A percentile compares a stretch with the other conserved stretches of the same genome.
These are phyloP conservation scores for Kazachstania psychrophila DNA, from an alignment of 805 yeast genomes.

Conservation along the genomic window DNA sequence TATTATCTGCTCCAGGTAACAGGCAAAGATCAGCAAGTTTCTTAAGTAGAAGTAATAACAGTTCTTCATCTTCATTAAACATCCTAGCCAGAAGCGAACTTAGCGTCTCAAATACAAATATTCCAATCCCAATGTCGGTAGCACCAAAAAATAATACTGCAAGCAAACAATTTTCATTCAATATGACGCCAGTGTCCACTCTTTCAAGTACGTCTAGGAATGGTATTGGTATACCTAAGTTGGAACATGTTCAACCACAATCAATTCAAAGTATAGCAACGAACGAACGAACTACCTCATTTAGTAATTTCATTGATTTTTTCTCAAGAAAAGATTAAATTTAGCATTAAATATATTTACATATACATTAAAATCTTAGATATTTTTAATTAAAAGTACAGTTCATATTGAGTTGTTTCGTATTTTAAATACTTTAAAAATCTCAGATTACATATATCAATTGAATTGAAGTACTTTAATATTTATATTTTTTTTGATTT, in stretches of 20 bases:
- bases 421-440: no score
- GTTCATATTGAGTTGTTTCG: no score
- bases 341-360: not conserved
- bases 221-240: no score
- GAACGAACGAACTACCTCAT: conserved; percentile 9
- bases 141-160: conserved; percentile 13
- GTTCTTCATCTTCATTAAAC: conserved; percentile 19
- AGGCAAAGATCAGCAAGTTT: conserved; percentile 11
- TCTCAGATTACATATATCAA: no score
- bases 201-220: no score
- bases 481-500: no score
- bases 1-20: conserved; percentile 8
- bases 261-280: not conserved
- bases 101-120: conserved; percentile 11
- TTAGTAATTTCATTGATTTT: conserved; percentile 5
- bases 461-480: no score
- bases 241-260: not conserved
- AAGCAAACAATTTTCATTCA: conserved; percentile 21
- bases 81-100: conserved; percentile 10
- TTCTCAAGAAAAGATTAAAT: conserved; percentile 4
- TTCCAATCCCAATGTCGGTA: conserved; percentile 4
- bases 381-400: no score
- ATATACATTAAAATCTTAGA: no score
- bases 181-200: conserved; percentile 13
- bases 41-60: conserved; percentile 19